These are phyloP conservation scores for Acephala macrosclerotiorum DNA, from an alignment of 2,329 filamentous ascomycete genomes.

Conservation along the genomic window DNA sequence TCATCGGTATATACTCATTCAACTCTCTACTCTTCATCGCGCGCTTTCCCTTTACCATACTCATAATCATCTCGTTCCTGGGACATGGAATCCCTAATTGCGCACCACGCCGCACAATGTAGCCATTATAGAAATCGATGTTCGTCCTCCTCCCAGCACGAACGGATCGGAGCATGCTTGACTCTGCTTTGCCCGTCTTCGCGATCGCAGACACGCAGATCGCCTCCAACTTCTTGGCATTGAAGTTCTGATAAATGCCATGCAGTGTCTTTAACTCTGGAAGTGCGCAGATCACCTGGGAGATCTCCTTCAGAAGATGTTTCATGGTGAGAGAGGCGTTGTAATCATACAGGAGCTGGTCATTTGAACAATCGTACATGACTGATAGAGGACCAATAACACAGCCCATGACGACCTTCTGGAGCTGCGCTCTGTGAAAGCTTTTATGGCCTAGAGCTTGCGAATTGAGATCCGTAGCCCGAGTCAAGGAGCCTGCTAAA, in stretches of 20 bases:
- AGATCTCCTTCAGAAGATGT: slow-evolving; percentile 77
- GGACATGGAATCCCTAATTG: slow-evolving; percentile 76
- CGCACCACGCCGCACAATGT: slow-evolving; percentile 77
- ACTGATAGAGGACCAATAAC: slow-evolving; percentile 85
- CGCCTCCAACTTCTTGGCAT: slow-evolving; percentile 66
- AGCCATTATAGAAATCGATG: slow-evolving; percentile 87
- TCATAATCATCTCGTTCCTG: slow-evolving; percentile 75
- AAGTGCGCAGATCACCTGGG: slow-evolving; percentile 72
- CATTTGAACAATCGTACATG: slow-evolving; percentile 78
- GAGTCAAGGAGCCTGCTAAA: slow-evolving; percentile 69
- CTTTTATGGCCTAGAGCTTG: slow-evolving; percentile 63
- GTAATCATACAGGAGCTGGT: slow-evolving; percentile 72
- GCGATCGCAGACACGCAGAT: slow-evolving; percentile 62
- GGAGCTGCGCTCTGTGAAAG: slow-evolving; percentile 78
- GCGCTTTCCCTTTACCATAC: slow-evolving; percentile 76
- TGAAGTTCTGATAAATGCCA: slow-evolving; percentile 62
- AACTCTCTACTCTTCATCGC: slow-evolving; percentile 35
- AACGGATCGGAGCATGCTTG: slow-evolving; percentile 70
- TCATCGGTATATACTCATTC: slow-evolving; percentile 41
- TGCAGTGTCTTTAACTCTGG: slow-evolving; percentile 73
- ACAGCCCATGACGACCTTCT: slow-evolving; percentile 77
- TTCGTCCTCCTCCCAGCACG: slow-evolving; percentile 71
- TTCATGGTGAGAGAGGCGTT: slow-evolving; percentile 71
- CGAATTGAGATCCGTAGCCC: slow-evolving; percentile 67
- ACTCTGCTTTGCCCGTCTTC: slow-evolving; percentile 60